Conservation (phyloP, 495 filamentous ascomycete genomes). For the Baudoinia panamericana region DNA sequence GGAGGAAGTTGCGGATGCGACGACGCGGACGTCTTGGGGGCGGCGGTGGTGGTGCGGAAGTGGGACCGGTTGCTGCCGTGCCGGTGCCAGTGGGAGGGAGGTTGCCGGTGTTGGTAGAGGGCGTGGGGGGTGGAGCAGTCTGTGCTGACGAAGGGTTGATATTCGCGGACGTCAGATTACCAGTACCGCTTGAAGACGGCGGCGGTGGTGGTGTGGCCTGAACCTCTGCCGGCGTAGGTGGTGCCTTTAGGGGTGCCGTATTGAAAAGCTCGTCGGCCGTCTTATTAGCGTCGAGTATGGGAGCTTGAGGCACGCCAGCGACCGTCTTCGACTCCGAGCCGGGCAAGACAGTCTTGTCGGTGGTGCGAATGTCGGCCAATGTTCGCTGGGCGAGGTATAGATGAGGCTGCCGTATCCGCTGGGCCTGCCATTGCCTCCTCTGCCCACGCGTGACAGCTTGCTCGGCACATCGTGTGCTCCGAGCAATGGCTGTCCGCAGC, state of each 20-base stretch:
- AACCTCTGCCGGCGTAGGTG: conserved; percentile 47
- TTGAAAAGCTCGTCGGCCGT: conserved; percentile 31
- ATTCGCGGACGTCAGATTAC: no score
- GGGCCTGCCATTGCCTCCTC: conserved; percentile 14
- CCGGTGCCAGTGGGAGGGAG: conserved; percentile 27
- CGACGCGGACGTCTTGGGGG: conserved; percentile 48
- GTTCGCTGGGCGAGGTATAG: conserved; percentile 32
- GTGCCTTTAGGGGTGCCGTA: conserved; percentile 40
- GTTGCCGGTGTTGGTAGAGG: conserved; percentile 17
- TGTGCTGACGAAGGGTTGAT: conserved; percentile 30
- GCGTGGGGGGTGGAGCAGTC: conserved; percentile 42
- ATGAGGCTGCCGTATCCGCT: conserved; percentile 6
- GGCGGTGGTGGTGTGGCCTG: no score
- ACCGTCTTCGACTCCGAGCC: conserved; percentile 42
- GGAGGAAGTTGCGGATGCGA: conserved; percentile 61
- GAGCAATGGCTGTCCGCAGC: conserved; percentile 11
- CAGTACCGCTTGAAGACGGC: neutral
- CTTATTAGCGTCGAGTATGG: conserved; percentile 31
- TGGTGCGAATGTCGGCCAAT: conserved; percentile 46
- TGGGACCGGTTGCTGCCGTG: conserved; percentile 25
- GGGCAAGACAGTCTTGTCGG: conserved; percentile 38
- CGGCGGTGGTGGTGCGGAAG: conserved; percentile 14
- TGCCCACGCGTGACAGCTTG: neutral
- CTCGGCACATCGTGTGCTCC: conserved; percentile 8
- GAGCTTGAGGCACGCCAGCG: conserved; percentile 35